Evolutionary conservation across 305 asterid species (phyloP).

Genomic region (Solanum chacoense): DNA sequence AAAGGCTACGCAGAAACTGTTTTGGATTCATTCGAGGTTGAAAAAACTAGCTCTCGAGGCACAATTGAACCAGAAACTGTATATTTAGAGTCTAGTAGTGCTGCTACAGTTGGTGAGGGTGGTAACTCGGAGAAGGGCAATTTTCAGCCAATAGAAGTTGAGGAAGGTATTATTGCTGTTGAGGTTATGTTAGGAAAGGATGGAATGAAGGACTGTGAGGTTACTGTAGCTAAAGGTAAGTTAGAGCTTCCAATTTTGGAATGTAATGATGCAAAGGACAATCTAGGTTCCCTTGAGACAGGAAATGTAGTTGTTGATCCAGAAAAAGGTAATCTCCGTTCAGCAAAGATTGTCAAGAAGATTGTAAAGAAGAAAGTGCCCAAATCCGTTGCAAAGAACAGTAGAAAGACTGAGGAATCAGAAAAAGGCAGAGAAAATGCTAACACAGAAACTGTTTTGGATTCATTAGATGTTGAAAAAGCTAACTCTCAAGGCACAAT

Average conservation of each 20-base stretch:
- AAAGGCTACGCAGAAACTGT: not conserved
- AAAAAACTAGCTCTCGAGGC: not conserved
- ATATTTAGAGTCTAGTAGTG: not conserved
- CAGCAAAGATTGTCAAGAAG: slow-evolving; percentile 46
- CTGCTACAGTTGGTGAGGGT: not conserved
- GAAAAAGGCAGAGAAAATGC: not conserved
- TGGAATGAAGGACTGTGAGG: not conserved
- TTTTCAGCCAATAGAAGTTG: slow-evolving; percentile 17
- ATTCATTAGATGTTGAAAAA: not conserved
- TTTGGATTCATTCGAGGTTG: not conserved
- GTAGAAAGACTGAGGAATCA: slow-evolving; percentile 7
- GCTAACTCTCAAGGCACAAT: not conserved
- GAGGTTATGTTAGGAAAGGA: slow-evolving; percentile 6
- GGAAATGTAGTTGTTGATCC: slow-evolving; percentile 4
- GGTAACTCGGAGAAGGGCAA: not conserved
- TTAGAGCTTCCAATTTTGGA: not conserved
- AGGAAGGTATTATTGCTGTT: slow-evolving; percentile 1
- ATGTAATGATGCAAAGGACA: slow-evolving; percentile 1
- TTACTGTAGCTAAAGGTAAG: not conserved
- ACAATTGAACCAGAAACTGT: not conserved
- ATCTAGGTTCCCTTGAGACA: slow-evolving; percentile 7
- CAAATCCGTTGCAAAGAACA: slow-evolving; percentile 19
- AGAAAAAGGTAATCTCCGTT: not conserved
- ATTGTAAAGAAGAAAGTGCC: slow-evolving; percentile 53
- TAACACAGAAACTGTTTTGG: not conserved